A percentile compares a stretch with the other conserved stretches of the same genome.
Conservation (phyloP, 768 basidiomycete genomes). For the Suillus subalutaceus region DNA sequence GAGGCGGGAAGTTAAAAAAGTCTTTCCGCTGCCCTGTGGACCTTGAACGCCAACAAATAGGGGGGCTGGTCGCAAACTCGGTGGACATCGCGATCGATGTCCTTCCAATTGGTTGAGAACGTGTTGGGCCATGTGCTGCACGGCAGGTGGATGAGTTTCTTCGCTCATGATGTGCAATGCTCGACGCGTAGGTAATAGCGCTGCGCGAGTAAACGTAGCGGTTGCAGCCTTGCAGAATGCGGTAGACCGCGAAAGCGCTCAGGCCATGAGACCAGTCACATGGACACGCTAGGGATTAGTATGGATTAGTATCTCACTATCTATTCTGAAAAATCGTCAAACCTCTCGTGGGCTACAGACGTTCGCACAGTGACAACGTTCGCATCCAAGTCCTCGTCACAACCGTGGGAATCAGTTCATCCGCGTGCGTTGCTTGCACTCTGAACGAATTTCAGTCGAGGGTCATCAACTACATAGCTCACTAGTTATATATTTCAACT, state of each 20-base stretch:
- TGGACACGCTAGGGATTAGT: not conserved
- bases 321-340: not conserved
- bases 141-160: slow-evolving; percentile 32
- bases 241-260: not conserved
- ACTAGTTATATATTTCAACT: not conserved
- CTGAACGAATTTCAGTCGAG: not conserved
- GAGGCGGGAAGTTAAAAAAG: slow-evolving; percentile 70
- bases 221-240: not conserved
- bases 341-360: not conserved
- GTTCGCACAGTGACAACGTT: not conserved
- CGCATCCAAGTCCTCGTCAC: not conserved
- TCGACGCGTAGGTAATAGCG: not conserved
- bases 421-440: not conserved
- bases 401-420: not conserved
- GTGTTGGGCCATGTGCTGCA: slow-evolving; percentile 42
- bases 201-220: not conserved
- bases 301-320: not conserved
- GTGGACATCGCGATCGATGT: slow-evolving; percentile 29
- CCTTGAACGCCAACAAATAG: slow-evolving; percentile 90
- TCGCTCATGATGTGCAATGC: slow-evolving; percentile 1
- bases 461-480: slow-evolving; percentile 14
- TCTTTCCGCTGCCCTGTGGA: slow-evolving; percentile 94
- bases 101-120: slow-evolving; percentile 38
- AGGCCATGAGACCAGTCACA: slow-evolving; percentile 13
- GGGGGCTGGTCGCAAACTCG: slow-evolving; percentile 42